Conservation (phyloP, 1,139 yeast genomes). For the Nakaseomyces bracarensis region DNA sequence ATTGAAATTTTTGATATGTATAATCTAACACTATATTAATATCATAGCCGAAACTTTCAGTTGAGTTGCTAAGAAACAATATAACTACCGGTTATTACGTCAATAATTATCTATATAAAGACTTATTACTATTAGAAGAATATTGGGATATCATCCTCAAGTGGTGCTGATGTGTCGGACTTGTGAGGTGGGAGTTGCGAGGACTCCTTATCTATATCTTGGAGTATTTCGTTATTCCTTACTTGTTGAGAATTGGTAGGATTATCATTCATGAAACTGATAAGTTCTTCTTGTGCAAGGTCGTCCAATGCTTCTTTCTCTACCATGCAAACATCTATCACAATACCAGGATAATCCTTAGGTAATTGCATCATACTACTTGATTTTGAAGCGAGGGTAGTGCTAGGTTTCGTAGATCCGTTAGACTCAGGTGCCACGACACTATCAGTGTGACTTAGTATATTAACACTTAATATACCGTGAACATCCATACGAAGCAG, state of each 20-base stretch:
- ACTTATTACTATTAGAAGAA: no score
- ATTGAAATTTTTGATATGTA: neutral
- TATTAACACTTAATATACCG: slow-evolving; percentile 39
- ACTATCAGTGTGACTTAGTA: slow-evolving; percentile 31
- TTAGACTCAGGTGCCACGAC: slow-evolving; percentile 19
- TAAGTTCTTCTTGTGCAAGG: slow-evolving; percentile 20
- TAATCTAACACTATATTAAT: no score
- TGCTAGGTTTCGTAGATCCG: slow-evolving; percentile 17
- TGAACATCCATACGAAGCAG: slow-evolving; percentile 50
- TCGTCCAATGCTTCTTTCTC: slow-evolving; percentile 36
- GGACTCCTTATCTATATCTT: neutral
- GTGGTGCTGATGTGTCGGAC: neutral
- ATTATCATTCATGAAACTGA: slow-evolving; percentile 16
- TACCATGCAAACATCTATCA: slow-evolving; percentile 53
- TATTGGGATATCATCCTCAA: neutral
- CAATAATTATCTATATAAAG: no score
- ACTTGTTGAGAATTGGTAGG: no score
- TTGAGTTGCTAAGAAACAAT: no score
- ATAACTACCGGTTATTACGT: no score
- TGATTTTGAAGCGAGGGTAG: slow-evolving; percentile 6
- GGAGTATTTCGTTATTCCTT: no score
- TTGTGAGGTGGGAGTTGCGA: neutral
- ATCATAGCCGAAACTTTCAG: no score
- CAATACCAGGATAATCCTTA: slow-evolving; percentile 46
- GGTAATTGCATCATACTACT: slow-evolving; percentile 26